Evolutionary conservation across 2,329 filamentous ascomycete genomes (phyloP).

Genomic region (Fusarium staphyleae): DNA sequence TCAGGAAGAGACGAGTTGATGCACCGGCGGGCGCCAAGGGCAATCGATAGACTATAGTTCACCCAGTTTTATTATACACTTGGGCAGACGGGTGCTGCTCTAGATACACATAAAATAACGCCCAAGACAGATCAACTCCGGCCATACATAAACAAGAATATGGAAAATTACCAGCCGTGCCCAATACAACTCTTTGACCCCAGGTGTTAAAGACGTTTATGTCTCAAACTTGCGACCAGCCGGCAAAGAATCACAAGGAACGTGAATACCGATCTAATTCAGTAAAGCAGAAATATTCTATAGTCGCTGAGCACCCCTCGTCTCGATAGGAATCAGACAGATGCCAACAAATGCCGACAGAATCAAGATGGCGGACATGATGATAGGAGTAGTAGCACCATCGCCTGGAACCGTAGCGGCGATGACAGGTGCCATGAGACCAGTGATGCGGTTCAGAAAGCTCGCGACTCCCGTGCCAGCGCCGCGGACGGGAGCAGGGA

Average conservation of each 20-base stretch:
- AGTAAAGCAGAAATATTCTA: conserved; percentile 40
- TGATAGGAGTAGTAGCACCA: conserved; percentile 64
- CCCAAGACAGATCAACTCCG: conserved; percentile 9
- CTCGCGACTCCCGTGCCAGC: conserved; percentile 76
- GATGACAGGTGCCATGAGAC: conserved; percentile 72
- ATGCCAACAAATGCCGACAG: conserved; percentile 66
- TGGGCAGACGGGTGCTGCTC: conserved; percentile 24
- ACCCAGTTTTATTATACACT: conserved; percentile 19
- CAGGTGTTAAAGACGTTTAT: conserved; percentile 29
- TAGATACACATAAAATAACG: conserved; percentile 18
- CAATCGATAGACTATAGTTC: conserved; percentile 44
- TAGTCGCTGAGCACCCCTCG: conserved; percentile 63
- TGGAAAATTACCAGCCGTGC: conserved; percentile 22
- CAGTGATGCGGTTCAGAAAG: conserved; percentile 72
- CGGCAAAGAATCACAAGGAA: too few species aligned
- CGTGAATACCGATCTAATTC: conserved; percentile 4
- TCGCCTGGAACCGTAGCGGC: conserved; percentile 67
- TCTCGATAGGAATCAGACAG: conserved; percentile 69
- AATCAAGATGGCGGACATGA: conserved; percentile 63
- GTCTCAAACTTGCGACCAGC: conserved; percentile 9
- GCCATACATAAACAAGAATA: conserved; percentile 14
- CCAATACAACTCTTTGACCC: conserved; percentile 34
- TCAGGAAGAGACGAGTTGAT: conserved; percentile 68
- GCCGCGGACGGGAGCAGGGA: conserved; percentile 74
- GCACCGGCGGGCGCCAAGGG: conserved; percentile 68